Conservation (phyloP, 2,329 filamentous ascomycete species). For the Talaromyces piceae region DNA sequence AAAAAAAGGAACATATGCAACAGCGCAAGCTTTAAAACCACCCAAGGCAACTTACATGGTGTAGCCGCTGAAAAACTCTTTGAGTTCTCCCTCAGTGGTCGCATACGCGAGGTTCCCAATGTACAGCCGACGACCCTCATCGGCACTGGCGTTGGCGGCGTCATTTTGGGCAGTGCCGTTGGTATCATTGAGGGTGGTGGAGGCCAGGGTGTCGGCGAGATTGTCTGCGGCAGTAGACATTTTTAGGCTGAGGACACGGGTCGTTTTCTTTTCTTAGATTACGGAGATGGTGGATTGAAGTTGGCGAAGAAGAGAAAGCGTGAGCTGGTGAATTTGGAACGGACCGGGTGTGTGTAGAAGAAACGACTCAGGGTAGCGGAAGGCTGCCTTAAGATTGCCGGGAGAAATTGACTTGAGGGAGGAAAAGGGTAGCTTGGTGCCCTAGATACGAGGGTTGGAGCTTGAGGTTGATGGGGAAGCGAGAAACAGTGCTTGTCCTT, state of each 20-base stretch:
- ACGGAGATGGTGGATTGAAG: no score
- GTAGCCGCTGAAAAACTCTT: slow-evolving; percentile 99
- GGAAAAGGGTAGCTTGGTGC: slow-evolving; percentile 78
- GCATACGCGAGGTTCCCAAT: slow-evolving; percentile 99
- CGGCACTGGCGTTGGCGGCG: slow-evolving; percentile 91
- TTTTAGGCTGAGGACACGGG: slow-evolving; percentile 42
- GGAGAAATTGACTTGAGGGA: slow-evolving; percentile 47
- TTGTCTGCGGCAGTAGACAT: slow-evolving; percentile 83
- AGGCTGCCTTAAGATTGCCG: slow-evolving; percentile 36
- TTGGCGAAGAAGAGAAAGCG: background rate
- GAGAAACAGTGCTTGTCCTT: slow-evolving; percentile 15
- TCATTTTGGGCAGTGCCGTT: slow-evolving; percentile 66
- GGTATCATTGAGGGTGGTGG: slow-evolving; percentile 54
- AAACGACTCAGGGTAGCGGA: slow-evolving; percentile 60
- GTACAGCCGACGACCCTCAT: slow-evolving; percentile 98
- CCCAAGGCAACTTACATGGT: slow-evolving; percentile 99
- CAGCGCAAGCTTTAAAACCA: no score
- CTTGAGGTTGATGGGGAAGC: slow-evolving; percentile 12
- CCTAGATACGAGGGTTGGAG: slow-evolving; percentile 55
- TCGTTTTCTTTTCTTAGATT: slow-evolving; percentile 3
- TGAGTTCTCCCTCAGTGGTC: slow-evolving; percentile 99
- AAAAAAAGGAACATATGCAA: no score
- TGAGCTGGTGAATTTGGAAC: slow-evolving; percentile 7
- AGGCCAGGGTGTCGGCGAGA: slow-evolving; percentile 59
- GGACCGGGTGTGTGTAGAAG: slow-evolving; percentile 28